A percentile compares a stretch with the other conserved stretches of the same genome.
These are phyloP conservation scores for Aristolochia contorta DNA, from an alignment of 164 flowering plant genomes.

Conservation along the genomic window DNA sequence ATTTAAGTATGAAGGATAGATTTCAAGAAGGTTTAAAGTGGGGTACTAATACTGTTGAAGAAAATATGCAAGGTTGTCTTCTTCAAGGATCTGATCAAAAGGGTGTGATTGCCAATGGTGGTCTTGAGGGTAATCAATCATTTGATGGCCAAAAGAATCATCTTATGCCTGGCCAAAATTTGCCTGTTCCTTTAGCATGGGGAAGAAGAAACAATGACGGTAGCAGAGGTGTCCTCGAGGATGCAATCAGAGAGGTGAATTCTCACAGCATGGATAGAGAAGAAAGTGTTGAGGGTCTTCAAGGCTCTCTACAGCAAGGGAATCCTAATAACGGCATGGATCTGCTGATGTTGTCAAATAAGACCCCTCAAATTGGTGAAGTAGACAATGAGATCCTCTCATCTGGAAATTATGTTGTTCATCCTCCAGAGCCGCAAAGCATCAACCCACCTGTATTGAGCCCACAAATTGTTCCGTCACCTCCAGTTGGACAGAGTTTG, in stretches of 20 bases:
- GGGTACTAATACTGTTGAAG: not conserved
- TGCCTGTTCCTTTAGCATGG: not conserved
- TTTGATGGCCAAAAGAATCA: not conserved
- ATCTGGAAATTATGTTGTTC: not conserved
- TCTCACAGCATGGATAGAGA: too few relatives aligned
- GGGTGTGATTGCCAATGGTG: not conserved
- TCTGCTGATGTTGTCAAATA: not conserved
- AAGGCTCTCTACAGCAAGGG: too few relatives aligned
- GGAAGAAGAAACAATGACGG: not conserved
- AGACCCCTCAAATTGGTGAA: not conserved
- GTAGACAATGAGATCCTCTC: not conserved
- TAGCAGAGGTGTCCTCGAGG: not conserved
- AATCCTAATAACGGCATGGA: too few relatives aligned
- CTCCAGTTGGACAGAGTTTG: conserved; percentile 12
- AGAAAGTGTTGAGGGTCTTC: too few relatives aligned
- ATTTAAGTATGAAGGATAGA: not conserved
- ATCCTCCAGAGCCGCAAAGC: not conserved
- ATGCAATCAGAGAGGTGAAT: too few relatives aligned
- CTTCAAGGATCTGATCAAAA: not conserved
- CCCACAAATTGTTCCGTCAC: conserved; percentile 8
- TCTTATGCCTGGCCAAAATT: not conserved
- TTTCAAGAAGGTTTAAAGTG: conserved; percentile 2
- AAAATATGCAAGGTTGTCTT: not conserved
- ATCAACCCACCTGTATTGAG: conserved; percentile 13
- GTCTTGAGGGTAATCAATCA: not conserved